These are phyloP conservation scores for Amanita rimosa DNA, from an alignment of 768 basidiomycete genomes.

Conservation along the genomic window DNA sequence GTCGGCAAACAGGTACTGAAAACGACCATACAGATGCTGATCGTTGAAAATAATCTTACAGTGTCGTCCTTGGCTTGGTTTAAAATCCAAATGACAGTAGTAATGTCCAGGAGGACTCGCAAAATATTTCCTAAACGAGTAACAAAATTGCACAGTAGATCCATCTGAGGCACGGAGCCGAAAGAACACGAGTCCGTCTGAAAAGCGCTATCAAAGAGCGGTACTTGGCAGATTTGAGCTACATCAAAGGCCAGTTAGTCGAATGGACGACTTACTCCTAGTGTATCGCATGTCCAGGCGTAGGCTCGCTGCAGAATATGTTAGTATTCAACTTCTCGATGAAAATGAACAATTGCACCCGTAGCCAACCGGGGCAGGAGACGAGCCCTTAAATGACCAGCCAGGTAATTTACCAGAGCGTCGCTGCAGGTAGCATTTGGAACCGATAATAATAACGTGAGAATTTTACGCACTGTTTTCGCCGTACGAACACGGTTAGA, in stretches of 20 bases:
- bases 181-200: background rate
- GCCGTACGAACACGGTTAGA: background rate
- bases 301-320: slow-evolving; percentile 14
- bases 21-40: slow-evolving; percentile 18
- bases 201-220: slow-evolving; percentile 3
- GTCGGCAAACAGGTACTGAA: slow-evolving; percentile 21
- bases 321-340: background rate
- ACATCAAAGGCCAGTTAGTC: background rate
- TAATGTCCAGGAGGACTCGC: background rate
- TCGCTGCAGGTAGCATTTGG: slow-evolving; percentile 10
- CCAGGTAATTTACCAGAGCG: slow-evolving; percentile 7
- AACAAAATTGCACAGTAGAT: background rate
- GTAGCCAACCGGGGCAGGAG: slow-evolving; percentile 27
- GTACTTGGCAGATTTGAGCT: background rate
- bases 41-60: slow-evolving; percentile 14
- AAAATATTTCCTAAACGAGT: background rate
- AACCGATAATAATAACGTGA: no score
- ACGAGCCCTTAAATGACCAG: slow-evolving; percentile 22
- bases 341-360: slow-evolving; percentile 14
- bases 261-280: slow-evolving; percentile 9
- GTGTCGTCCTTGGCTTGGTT: slow-evolving; percentile 10
- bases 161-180: background rate
- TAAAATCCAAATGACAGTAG: slow-evolving; percentile 1
- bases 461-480: background rate
- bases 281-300: slow-evolving; percentile 11